Percentiles rank a stretch among this genome's conserved stretches.
phyloP scores from a whole-genome alignment of 176 grass and related monocot genomes.

The Oropetium thomaeum region DNA sequence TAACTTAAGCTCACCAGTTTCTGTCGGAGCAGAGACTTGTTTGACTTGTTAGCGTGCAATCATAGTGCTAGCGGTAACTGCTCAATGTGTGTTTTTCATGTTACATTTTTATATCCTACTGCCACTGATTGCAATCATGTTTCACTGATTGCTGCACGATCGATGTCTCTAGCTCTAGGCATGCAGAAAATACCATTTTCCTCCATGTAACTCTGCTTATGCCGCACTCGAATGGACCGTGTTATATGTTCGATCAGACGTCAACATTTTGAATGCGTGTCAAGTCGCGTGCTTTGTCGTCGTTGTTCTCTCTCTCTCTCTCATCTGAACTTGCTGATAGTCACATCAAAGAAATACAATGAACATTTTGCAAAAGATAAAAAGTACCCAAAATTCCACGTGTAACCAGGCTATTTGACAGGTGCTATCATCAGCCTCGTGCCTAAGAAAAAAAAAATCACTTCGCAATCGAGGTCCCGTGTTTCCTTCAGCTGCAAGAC shows the following conservation, averaged over 20 bases:
- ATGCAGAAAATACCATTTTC: too few relatives aligned
- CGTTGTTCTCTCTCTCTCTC: background rate
- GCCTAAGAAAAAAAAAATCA: too few relatives aligned
- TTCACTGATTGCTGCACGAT: too few relatives aligned
- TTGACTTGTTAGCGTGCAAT: background rate
- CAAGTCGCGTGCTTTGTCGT: background rate
- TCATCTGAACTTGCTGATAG: background rate
- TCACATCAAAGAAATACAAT: background rate
- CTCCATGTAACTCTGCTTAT: too few relatives aligned
- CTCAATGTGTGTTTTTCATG: too few relatives aligned
- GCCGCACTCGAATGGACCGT: background rate
- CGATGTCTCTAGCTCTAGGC: too few relatives aligned
- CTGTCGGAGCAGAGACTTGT: background rate
- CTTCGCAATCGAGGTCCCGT: too few relatives aligned
- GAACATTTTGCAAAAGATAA: background rate
- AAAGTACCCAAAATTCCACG: background rate
- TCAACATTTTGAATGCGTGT: background rate
- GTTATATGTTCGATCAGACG: background rate
- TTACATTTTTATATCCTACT: background rate
- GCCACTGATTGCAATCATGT: too few relatives aligned
- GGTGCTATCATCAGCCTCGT: slow-evolving; percentile 27
- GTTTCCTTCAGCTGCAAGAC: slow-evolving; percentile 33
- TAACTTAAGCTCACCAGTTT: too few relatives aligned
- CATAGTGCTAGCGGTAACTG: too few relatives aligned
- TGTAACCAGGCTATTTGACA: slow-evolving; percentile 17